phyloP scores from a whole-genome alignment of 2,329 filamentous ascomycete species.

The Furcasterigmium furcatum region DNA sequence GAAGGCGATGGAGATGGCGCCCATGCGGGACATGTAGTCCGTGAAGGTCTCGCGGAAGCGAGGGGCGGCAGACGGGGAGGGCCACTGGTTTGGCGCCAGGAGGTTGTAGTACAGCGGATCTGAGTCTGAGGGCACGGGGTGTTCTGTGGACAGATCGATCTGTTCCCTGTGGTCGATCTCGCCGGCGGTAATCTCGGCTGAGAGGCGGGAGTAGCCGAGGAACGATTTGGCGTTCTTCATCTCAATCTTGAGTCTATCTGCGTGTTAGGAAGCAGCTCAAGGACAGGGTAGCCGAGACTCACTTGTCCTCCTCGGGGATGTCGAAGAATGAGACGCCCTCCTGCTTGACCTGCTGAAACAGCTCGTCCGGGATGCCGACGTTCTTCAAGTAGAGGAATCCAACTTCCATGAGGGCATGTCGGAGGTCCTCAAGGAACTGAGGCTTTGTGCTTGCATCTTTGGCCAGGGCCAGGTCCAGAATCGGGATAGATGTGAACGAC shows the following conservation, averaged over 20 bases:
- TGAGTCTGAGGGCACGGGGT: constrained; percentile 57
- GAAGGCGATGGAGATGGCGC: constrained; percentile 67
- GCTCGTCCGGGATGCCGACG: constrained; percentile 64
- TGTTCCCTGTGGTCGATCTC: constrained; percentile 80
- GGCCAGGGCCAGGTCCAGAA: constrained; percentile 71
- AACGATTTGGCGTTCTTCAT: constrained; percentile 74
- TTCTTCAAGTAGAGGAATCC: constrained; percentile 86
- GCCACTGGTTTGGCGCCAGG: constrained; percentile 79
- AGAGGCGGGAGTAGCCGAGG: constrained; percentile 64
- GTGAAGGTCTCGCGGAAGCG: constrained; percentile 66
- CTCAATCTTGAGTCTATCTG: constrained; percentile 57
- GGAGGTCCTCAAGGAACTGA: constrained; percentile 66
- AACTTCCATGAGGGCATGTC: constrained; percentile 77
- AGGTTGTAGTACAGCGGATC: constrained; percentile 74
- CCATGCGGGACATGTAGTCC: constrained; percentile 76
- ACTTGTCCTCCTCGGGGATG: constrained; percentile 73
- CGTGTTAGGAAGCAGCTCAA: background rate
- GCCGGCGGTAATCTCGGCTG: constrained; percentile 70
- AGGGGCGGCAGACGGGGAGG: constrained; percentile 58
- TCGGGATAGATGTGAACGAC: constrained; percentile 74
- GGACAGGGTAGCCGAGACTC: constrained; percentile 18
- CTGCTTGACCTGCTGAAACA: constrained; percentile 62
- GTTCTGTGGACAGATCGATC: constrained; percentile 80
- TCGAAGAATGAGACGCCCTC: constrained; percentile 75
- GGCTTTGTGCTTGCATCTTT: constrained; percentile 64